Conservation (phyloP, 345 rosid genomes). For the Punica granatum region DNA sequence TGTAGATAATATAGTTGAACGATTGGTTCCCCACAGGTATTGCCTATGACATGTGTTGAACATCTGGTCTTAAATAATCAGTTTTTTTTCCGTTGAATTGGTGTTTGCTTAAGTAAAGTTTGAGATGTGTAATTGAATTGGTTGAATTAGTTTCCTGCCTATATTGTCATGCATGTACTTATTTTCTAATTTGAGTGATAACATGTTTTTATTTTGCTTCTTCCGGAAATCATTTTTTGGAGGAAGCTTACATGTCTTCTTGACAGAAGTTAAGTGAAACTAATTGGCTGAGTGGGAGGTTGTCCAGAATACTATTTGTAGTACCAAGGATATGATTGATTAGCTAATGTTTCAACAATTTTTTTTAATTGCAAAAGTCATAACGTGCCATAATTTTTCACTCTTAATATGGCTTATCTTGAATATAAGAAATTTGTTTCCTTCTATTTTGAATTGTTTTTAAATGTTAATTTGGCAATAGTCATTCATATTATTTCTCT, state of each 20-base stretch:
- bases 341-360: background rate
- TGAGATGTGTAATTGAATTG: background rate
- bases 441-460: background rate
- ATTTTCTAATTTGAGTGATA: too few relatives aligned
- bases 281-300: too few relatives aligned
- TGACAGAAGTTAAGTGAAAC: too few relatives aligned
- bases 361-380: background rate
- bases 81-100: background rate
- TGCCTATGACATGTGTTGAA: too few relatives aligned
- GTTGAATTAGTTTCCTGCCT: too few relatives aligned
- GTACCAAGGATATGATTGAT: background rate
- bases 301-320: background rate
- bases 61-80: too few relatives aligned
- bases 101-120: background rate
- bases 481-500: background rate
- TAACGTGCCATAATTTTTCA: background rate
- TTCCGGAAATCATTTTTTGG: too few relatives aligned
- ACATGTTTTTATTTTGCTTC: too few relatives aligned
- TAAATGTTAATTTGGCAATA: background rate
- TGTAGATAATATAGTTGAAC: constrained; percentile 95
- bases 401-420: background rate
- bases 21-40: constrained; percentile 85
- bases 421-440: background rate
- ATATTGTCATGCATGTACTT: too few relatives aligned
- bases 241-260: too few relatives aligned